Percentiles rank a stretch among this genome's conserved stretches.
Conservation (phyloP, 2,329 filamentous ascomycete species). For the Ascochyta pisi region DNA sequence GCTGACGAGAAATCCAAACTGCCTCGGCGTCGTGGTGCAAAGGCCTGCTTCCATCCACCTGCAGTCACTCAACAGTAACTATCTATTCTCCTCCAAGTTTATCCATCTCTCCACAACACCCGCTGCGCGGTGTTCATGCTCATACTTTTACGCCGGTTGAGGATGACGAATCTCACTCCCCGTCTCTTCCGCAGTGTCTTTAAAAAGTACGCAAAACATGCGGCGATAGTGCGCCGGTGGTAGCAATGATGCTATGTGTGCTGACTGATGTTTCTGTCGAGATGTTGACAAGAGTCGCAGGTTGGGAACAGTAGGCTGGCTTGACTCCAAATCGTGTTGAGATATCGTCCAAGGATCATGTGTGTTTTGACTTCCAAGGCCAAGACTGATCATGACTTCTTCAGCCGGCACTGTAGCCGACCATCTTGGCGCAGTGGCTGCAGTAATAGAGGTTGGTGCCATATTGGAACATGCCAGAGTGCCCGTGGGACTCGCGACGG, state of each 20-base stretch:
- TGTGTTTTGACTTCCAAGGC: neutral
- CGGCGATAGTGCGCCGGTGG: conserved; percentile 4
- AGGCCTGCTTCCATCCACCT: conserved; percentile 10
- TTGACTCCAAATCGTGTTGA: neutral
- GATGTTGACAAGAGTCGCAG: neutral
- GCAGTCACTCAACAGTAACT: neutral
- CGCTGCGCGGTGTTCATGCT: conserved; percentile 1
- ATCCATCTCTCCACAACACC: neutral
- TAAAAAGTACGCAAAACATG: neutral
- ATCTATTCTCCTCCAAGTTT: neutral
- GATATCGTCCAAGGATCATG: neutral
- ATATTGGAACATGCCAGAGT: conserved; percentile 44
- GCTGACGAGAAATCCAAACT: conserved; percentile 2
- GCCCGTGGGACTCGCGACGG: conserved; percentile 37
- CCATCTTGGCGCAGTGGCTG: conserved; percentile 49
- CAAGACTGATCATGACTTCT: neutral
- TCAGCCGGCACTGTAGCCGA: conserved; percentile 48
- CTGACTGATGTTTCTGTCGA: neutral
- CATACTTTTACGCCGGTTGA: neutral
- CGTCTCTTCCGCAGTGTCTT: neutral
- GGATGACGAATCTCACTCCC: neutral
- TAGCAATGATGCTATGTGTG: conserved; percentile 15
- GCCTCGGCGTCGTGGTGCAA: neutral
- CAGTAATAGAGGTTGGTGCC: conserved; percentile 52
- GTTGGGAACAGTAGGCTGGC: neutral